Base-by-base conservation (phyloP, 192 early-diverging fungal genomes). In the Coemansia sp. region DNA sequence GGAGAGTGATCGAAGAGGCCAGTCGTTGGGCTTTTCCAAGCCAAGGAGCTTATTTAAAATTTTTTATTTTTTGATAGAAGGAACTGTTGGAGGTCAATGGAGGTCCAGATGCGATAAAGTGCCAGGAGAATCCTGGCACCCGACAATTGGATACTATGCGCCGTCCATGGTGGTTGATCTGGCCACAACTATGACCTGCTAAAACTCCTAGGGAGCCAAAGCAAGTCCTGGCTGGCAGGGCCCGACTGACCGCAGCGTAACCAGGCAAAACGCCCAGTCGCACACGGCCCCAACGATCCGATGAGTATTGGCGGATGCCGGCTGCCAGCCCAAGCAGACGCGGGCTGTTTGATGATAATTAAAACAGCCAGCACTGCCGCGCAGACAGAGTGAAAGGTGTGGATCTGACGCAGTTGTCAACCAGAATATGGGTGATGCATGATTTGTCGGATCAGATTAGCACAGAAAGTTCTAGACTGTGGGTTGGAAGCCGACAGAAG, bases 91-190 rank as follows among this genome's bases (percentile, higher is more conserved):
- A 76, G 71, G 68, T 30, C 67, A 71, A 64, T 75, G 79, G 79
- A 82, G 79, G 79, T 71, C 74, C 64, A 55, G 17, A 54, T 11
- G 64, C 64, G 57, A 82, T 51, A 59, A 68, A 50, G 59, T 24
- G 32, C 27, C 53, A 51, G 24, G 59, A 17, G 11, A 57, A 52
- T 57, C 27, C 46, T 8, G 25, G 52, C 52, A 60, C 54, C 70
- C 59, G 56, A 57, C 64, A 51, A 51, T n/a, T 31, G 66, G 74
- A 70, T 76, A 81, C 78, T 81, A 81, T 76, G 78, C 33, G 23
- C 60, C 73, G 63, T 76, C 78, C 72, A 36, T 36, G 24, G 17
- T 11, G 6, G 22, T 57, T 25, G 39, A 23, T 67, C 25, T 67
- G 21, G 30, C 51, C 66, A 51, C 14, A 36, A 6, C 33, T 2